phyloP scores from a whole-genome alignment of 345 rosid genomes.

The Populus euphratica region DNA sequence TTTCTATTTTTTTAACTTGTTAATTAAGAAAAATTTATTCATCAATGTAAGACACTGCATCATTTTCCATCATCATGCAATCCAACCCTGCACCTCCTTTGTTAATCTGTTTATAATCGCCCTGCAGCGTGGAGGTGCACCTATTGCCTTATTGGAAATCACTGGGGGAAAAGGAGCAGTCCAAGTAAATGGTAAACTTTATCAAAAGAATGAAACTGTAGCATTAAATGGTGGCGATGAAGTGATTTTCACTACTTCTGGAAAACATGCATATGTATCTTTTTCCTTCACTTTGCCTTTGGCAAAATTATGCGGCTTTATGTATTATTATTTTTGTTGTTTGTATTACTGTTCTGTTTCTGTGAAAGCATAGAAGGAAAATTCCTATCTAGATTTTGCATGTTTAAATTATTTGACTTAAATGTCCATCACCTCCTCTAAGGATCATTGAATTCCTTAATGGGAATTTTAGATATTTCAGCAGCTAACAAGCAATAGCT shows the following conservation, averaged over 20 bases:
- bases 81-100: background rate
- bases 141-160: slow-evolving; percentile 65
- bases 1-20: background rate
- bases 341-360: background rate
- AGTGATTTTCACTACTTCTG: slow-evolving; percentile 62
- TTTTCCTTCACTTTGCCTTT: slow-evolving; percentile 14
- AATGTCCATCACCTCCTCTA: slow-evolving; percentile 3
- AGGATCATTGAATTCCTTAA: slow-evolving; percentile 43
- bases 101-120: background rate
- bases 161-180: slow-evolving; percentile 77
- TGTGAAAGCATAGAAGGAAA: background rate
- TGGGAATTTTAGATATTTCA: slow-evolving; percentile 63
- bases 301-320: background rate
- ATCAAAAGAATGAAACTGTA: slow-evolving; percentile 43
- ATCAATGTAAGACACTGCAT: background rate
- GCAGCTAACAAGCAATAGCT: slow-evolving; percentile 61
- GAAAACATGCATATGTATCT: slow-evolving; percentile 98
- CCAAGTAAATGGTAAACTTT: slow-evolving; percentile 70
- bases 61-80: background rate
- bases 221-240: slow-evolving; percentile 85
- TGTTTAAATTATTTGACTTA: slow-evolving; percentile 9
- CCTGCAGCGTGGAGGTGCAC: slow-evolving; percentile 57
- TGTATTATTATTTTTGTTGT: background rate
- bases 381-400: background rate
- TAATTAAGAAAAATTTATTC: background rate